Evolutionary conservation across 495 filamentous ascomycete species (phyloP), one percentile per base, ranked within the genome.

Genomic region (Aspergillus taichungensis): DNA sequence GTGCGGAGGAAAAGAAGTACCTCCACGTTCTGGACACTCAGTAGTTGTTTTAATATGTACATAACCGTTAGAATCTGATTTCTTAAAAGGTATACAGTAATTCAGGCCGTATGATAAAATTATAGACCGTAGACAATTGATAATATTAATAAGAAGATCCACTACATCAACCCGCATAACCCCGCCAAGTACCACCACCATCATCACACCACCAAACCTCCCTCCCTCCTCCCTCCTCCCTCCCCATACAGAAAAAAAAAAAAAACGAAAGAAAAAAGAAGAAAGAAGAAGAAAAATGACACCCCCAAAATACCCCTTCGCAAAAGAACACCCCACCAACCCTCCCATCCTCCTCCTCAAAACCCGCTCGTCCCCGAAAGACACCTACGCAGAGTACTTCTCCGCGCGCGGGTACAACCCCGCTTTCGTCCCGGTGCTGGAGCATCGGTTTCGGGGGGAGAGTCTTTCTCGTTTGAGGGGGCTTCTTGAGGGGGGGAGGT

Each of bases 1-100:
- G 80, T 74, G 76, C 76, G 56, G 91, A 96, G 64, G 91, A 99
- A 68, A 91, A 78, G 78, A 90, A 95, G 75, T 99, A 91, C 64
- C 61, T 97, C 61, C 94, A 97, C 60, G 87, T 97, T 56, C 73
- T 91, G 53, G 87, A 95, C 57, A 84, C 92, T 63, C 80, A 92
- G 70, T 90, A 81, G 65, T 62, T 47, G 27, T 56, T 48, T 61
- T 64, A 55, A 57, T 63, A 52, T 71, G 66, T 71, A 68, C 55
- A 71, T 71, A 69, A 67, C 52, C 58, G 50, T 53, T 24, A 24
- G 18, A 24, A 24, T 24, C 4, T 24, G 18, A 24, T 24, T 24
- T 24, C 18, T 24, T 4, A n/a, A n/a, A n/a, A 24, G 18, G 18
- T 24, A 24, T 24, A 1, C 4, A 24, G 18, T 24, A 24, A 24